Base-by-base conservation (phyloP, 2,329 filamentous ascomycete species). In the Macrophomina tecta region DNA sequence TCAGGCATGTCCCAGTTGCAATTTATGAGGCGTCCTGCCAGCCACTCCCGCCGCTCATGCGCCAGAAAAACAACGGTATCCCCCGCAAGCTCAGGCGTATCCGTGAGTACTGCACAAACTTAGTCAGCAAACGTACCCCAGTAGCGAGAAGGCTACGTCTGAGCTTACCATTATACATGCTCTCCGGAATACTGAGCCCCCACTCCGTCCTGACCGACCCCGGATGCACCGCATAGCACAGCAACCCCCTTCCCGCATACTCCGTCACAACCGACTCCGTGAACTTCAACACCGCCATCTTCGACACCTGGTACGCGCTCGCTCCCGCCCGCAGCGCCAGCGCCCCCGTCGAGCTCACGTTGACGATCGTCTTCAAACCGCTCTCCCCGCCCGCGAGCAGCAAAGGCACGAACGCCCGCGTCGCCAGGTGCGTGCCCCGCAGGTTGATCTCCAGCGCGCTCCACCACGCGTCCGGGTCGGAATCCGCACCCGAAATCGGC, bases 191-290 rank as follows among this genome's bases (percentile, higher is more conserved):
- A 16, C 49, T 46, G 12, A 51, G 48, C 16, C 60, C 40, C 66
- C 72, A 32, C 34, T 73, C 69, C 32, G 76, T 76, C 36, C 32
- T 30, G 4, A 77, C 71, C 40, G 68, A 71, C 1, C 76, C 76
- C 2, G 76, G 75, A 68, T 77, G 74, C 14, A 77, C 36, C 6
- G 67, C 69, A 30, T 72, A 68, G n/a, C 70, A 70, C 38, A 70
- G 68, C 0, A 77, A 66, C 1, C 75, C 75, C 56, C 73, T 66
- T 1, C 11, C 66, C 0, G 67, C 0, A 5, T 66, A 70, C 63
- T 87, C 86, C 0, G 73, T 74, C 46, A 79, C 76, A 8, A 85
- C 69, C 68, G 81, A 83, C 70, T 87, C 84, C 0, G 81, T 83
- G 51, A 87, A 77, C 11, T 83, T 76, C 12, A 82, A 70, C 32